These are phyloP conservation scores for Acorus gramineus DNA, from an alignment of 106 monocot species.

Conservation along the genomic window DNA sequence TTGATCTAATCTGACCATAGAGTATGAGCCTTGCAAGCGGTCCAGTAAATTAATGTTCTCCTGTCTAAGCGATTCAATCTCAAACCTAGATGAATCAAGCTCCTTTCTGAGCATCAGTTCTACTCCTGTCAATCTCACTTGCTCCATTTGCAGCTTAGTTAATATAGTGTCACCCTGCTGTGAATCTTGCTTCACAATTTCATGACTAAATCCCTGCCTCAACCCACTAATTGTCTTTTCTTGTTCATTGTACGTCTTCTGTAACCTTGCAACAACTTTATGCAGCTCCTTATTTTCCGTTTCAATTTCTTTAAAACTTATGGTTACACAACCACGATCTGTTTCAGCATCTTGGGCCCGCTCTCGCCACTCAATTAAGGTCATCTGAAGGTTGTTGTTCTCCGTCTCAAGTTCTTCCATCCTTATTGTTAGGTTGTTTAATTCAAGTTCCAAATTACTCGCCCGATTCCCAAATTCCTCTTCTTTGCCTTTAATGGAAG, in stretches of 20 bases:
- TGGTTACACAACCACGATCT: conserved; percentile 33
- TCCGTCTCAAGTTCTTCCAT: conserved; percentile 38
- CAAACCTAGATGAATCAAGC: conserved; percentile 48
- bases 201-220: conserved; percentile 44
- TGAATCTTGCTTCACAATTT: conserved; percentile 21
- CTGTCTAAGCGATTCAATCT: conserved; percentile 53
- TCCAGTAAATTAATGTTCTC: conserved; percentile 55
- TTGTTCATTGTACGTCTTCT: conserved; percentile 63
- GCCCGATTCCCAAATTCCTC: conserved; percentile 21
- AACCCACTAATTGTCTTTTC: conserved; percentile 75
- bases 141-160: conserved; percentile 52
- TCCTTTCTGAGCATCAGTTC: conserved; percentile 77
- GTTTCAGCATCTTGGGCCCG: conserved; percentile 32
- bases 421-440: conserved; percentile 32
- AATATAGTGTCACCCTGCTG: conserved; percentile 20
- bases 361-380: conserved; percentile 36
- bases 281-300: conserved; percentile 62
- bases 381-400: conserved; percentile 37
- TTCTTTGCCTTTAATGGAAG: conserved; percentile 52
- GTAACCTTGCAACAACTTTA: conserved; percentile 43
- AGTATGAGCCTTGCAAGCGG: conserved; percentile 25
- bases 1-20: conserved; percentile 40
- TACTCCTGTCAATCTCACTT: conserved; percentile 64
- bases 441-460: conserved; percentile 38
- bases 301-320: conserved; percentile 49